phyloP scores from a whole-genome alignment of 331 rosid species.

The Prunus yedoensis region DNA sequence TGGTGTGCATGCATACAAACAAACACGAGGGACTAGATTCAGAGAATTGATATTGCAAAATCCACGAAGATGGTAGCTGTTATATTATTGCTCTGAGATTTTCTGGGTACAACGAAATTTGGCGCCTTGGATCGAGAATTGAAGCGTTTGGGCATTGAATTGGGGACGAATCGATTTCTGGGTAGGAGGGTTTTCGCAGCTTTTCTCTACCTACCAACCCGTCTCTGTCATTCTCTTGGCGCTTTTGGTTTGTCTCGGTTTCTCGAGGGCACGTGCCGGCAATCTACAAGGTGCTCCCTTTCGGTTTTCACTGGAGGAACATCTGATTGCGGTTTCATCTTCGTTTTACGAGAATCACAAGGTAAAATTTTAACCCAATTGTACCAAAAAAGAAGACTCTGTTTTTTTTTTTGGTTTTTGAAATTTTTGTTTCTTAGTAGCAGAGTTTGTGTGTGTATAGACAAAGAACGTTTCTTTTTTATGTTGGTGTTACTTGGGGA shows the following conservation, averaged over 20 bases:
- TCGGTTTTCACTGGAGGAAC: slow-evolving; percentile 14
- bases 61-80: slow-evolving; percentile 2
- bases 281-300: slow-evolving; percentile 19
- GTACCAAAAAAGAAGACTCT: background rate
- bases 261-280: slow-evolving; percentile 37
- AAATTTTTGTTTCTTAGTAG: slow-evolving; percentile 15
- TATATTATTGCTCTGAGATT: background rate
- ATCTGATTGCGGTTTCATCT: slow-evolving; percentile 26
- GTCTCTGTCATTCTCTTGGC: slow-evolving; percentile 12
- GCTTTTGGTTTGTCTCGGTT: slow-evolving; percentile 39
- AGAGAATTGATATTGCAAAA: background rate
- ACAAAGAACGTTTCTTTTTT: too few species aligned
- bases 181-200: slow-evolving; percentile 24
- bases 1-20: too few species aligned
- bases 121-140: slow-evolving; percentile 21
- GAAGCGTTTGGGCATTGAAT: slow-evolving; percentile 26
- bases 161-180: slow-evolving; percentile 36
- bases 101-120: background rate
- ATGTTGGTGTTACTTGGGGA: background rate
- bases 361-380: slow-evolving; percentile 23
- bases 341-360: slow-evolving; percentile 25
- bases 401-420: slow-evolving; percentile 16
- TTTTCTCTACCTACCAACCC: slow-evolving; percentile 10
- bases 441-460: slow-evolving; percentile 20
- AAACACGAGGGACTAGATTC: background rate